A percentile compares a stretch with the other conserved stretches of the same genome.
Evolutionary conservation across 2,329 filamentous ascomycete genomes (phyloP).

Genomic region (Colletotrichum sp.): DNA sequence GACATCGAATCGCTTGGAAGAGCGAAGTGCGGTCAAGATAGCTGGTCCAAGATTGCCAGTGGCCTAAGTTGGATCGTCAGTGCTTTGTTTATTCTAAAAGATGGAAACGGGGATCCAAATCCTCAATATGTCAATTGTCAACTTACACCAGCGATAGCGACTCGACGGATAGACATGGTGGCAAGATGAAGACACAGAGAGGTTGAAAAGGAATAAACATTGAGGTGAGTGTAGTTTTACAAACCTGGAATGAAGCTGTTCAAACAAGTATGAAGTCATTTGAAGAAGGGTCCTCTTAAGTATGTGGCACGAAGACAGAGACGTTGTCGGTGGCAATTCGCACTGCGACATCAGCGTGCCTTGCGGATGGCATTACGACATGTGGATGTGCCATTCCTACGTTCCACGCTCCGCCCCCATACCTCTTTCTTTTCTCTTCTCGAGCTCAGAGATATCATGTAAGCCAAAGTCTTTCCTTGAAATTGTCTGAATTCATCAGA

Average conservation of each 20-base stretch:
- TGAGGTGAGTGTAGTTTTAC: not conserved
- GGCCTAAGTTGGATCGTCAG: not conserved
- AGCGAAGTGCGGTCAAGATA: not conserved
- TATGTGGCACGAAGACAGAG: not conserved
- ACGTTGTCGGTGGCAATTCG: too few species aligned
- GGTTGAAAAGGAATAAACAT: not conserved
- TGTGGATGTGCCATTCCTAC: not conserved
- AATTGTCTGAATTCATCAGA: not conserved
- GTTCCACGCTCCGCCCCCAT: not conserved
- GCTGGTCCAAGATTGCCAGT: not conserved
- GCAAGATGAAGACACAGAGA: not conserved
- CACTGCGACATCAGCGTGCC: not conserved
- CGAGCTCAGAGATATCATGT: not conserved
- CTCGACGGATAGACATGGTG: not conserved
- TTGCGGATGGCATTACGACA: not conserved
- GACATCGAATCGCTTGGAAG: not conserved
- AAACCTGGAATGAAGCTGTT: not conserved
- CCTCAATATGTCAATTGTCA: not conserved
- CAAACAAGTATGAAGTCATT: not conserved
- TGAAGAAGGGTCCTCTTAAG: not conserved
- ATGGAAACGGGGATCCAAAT: not conserved
- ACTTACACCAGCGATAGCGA: not conserved
- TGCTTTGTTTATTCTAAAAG: not conserved
- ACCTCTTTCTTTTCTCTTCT: not conserved
- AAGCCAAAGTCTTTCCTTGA: not conserved